Base-by-base conservation (phyloP, 768 basidiomycete genomes). In the Lactarius deliciosus region DNA sequence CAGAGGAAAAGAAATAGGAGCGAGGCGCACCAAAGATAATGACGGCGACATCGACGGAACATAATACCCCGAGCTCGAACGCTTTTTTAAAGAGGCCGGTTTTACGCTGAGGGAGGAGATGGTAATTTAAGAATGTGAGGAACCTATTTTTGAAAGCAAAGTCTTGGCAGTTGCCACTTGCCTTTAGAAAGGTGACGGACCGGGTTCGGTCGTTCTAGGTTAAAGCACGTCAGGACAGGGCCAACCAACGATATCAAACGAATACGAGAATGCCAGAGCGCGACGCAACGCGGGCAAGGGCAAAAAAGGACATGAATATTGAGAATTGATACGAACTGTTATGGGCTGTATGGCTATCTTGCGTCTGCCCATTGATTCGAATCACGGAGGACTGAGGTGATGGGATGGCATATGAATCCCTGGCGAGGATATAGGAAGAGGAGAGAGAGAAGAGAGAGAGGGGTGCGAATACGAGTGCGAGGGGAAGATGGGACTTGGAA, bases 21-120 rank as follows among this genome's bases (percentile, higher is more conserved):
- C 25, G 59, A 54, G 10, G 74, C 82, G 63, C 57, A 86, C 88
- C 91, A 69, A 94, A 92, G 75, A 94, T 91, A 75, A 93, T 90
- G 75, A 94, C 91, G 5, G 90, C 90, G 50, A 94, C 90, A 72
- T 93, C 91, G 71, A 93, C 92, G 16, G 90, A 91, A 75, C 92
- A 94, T 50, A 93, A 84, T 3, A 93, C 91, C n/a, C 91, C 91
- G 68, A 94, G 88, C 77, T 93, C 91, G 74, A 92, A 92, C 0
- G 92, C 91, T 74, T 93, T 93, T 77, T 93, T 92, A 87, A 94
- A 93, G 69, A 94, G 86, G 5, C 91, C 92, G 66, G 91, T 91
- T 81, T 93, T 92, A 72, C 92, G 86, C 92, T 93, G 78, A 55
- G 60, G 63, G 63, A 72, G 63, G 50, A 63, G 69, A 65, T 61